A percentile compares a stretch with the other conserved stretches of the same genome.
Evolutionary conservation across 2,329 filamentous ascomycete species (phyloP).

Genomic region (Ascochyta clinopodiicola): DNA sequence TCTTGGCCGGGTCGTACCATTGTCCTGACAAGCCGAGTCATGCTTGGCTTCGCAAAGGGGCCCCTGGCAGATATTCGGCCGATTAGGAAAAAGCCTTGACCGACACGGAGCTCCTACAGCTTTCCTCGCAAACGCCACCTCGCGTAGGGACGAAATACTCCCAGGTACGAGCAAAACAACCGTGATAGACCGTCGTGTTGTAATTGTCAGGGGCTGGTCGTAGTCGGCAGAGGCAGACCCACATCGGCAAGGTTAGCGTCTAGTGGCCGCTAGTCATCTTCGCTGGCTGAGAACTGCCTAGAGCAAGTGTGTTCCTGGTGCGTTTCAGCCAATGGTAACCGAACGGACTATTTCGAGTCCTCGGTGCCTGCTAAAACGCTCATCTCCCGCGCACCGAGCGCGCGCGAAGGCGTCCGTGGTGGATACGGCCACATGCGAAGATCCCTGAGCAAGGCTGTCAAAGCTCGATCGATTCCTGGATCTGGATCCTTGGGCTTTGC

Average conservation of each 20-base stretch:
- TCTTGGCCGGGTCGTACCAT: neutral
- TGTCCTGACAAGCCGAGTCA: constrained; percentile 2
- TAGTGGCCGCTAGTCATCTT: constrained; percentile 2
- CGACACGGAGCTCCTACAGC: neutral
- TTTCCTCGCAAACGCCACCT: constrained; percentile 6
- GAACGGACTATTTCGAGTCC: constrained; percentile 8
- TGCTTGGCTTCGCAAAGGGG: constrained; percentile 5
- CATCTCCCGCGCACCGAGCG: constrained; percentile 11
- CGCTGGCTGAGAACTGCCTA: neutral
- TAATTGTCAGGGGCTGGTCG: constrained; percentile 5
- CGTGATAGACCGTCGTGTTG: constrained; percentile 1
- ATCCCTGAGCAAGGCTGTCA: constrained; percentile 9
- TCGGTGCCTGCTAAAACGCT: neutral
- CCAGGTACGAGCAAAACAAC: neutral
- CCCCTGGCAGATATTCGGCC: neutral
- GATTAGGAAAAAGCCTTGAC: neutral
- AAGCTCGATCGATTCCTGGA: constrained; percentile 5
- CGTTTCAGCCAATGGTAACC: constrained; percentile 16
- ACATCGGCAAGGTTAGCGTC: constrained; percentile 2
- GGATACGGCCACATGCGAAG: constrained; percentile 8
- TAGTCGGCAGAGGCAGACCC: constrained; percentile 1
- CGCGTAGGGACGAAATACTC: constrained; percentile 5
- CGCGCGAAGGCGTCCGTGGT: constrained; percentile 10
- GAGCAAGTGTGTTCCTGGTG: constrained; percentile 9
- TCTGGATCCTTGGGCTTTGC: constrained; percentile 7